These are phyloP conservation scores for Ophiostoma triangulosporum DNA, from an alignment of 2,329 filamentous ascomycete species.

Conservation along the genomic window DNA sequence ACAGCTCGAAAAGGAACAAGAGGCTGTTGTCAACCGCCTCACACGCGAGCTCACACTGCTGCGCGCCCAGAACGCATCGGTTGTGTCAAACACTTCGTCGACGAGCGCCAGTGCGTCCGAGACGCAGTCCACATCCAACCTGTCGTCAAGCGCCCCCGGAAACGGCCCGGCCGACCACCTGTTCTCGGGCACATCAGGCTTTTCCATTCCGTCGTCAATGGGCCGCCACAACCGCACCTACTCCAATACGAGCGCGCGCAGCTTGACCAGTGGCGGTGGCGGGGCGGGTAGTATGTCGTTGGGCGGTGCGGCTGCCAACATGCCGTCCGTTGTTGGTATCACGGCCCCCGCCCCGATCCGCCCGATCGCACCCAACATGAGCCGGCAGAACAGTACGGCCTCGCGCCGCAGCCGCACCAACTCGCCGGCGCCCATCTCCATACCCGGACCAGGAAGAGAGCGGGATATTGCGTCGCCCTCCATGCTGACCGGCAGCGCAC, in stretches of 20 bases:
- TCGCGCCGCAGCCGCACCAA: conserved; percentile 39
- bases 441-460: conserved; percentile 18
- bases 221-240: conserved; percentile 41
- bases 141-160: conserved; percentile 2
- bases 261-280: conserved; percentile 24
- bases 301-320: conserved; percentile 24
- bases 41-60: conserved; percentile 78
- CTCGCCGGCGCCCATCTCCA: conserved; percentile 27
- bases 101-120: conserved; percentile 35
- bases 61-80: conserved; percentile 57
- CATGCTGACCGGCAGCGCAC: conserved; percentile 40
- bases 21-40: conserved; percentile 86
- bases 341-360: conserved; percentile 29
- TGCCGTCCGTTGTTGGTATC: conserved; percentile 29
- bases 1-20: conserved; percentile 88
- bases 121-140: conserved; percentile 20
- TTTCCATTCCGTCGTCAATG: conserved; percentile 40
- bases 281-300: not conserved
- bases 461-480: conserved; percentile 34
- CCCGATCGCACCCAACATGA: conserved; percentile 25
- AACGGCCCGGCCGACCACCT: conserved; percentile 30
- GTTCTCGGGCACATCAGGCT: conserved; percentile 42
- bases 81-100: conserved; percentile 52
- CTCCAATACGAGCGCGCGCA: conserved; percentile 41
- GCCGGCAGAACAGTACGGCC: conserved; percentile 41